These are phyloP conservation scores for Blastomyces silverae DNA, from an alignment of 2,329 filamentous ascomycete genomes.

Conservation along the genomic window DNA sequence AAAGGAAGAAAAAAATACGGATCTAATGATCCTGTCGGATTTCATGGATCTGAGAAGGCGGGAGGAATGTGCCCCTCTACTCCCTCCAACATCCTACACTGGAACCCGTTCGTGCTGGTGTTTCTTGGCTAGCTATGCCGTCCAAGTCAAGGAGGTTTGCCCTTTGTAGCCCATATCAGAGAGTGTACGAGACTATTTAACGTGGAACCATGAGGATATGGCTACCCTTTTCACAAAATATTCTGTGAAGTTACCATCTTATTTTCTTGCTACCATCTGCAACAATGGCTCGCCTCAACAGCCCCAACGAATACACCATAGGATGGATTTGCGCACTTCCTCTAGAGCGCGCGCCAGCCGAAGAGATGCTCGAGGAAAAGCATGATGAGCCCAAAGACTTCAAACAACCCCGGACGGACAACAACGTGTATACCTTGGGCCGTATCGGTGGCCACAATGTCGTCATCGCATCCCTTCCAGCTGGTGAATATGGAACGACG, in stretches of 20 bases:
- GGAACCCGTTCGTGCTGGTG: neutral
- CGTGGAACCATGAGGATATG: neutral
- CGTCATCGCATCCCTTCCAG: constrained; percentile 20
- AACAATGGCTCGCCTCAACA: constrained; percentile 4
- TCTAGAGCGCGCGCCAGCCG: constrained; percentile 6
- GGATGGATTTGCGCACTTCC: constrained; percentile 15
- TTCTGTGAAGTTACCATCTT: neutral
- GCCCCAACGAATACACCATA: constrained; percentile 14
- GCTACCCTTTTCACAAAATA: neutral
- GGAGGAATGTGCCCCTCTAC: neutral
- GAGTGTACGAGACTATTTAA: neutral
- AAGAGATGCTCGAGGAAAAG: constrained; percentile 17
- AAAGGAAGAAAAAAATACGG: no score
- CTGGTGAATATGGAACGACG: constrained; percentile 15
- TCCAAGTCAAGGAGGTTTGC: neutral
- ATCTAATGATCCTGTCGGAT: neutral
- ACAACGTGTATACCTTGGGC: constrained; percentile 23
- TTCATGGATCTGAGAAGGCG: neutral
- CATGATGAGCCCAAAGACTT: constrained; percentile 4
- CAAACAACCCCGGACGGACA: constrained; percentile 13
- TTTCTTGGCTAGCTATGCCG: neutral
- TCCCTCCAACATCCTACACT: neutral
- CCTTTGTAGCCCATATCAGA: neutral
- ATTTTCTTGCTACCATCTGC: neutral
- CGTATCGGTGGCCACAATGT: constrained; percentile 22